These are phyloP conservation scores for Sporothrix dimorphospora DNA, from an alignment of 2,329 filamentous ascomycete genomes.

Conservation along the genomic window DNA sequence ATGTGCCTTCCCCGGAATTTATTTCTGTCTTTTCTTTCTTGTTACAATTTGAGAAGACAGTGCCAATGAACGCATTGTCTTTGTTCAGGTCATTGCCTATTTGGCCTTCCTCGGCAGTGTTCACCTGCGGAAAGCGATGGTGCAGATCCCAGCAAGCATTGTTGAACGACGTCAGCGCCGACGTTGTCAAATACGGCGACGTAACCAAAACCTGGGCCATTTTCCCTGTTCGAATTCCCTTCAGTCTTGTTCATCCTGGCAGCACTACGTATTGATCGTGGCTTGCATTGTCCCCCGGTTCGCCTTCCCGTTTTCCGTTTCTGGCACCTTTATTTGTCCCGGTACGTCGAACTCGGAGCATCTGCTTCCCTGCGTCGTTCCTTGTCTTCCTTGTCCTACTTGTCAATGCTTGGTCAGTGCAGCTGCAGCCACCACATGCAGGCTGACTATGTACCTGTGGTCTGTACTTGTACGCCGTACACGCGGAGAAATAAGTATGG, in stretches of 20 bases:
- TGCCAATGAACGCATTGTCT: background rate
- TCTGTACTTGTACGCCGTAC: background rate
- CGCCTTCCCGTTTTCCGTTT: conserved; percentile 5
- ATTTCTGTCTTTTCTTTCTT: background rate
- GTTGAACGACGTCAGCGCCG: background rate
- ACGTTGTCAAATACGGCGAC: background rate
- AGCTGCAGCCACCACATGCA: conserved; percentile 1
- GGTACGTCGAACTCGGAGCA: background rate
- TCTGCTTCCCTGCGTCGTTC: background rate
- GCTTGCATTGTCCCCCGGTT: background rate
- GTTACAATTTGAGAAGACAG: too few relatives aligned
- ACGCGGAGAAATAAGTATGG: background rate
- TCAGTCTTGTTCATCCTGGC: background rate
- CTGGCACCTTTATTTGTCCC: background rate
- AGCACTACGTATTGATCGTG: background rate
- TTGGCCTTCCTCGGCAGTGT: background rate
- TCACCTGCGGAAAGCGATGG: background rate
- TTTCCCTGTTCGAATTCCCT: background rate
- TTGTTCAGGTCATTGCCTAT: background rate
- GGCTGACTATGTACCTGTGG: background rate
- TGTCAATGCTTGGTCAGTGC: conserved; percentile 19
- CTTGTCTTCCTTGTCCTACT: background rate
- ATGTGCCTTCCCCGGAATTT: background rate
- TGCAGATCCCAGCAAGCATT: background rate
- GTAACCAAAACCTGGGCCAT: background rate